phyloP scores from a whole-genome alignment of 176 grass and related monocot species.

The Phragmites australis region DNA sequence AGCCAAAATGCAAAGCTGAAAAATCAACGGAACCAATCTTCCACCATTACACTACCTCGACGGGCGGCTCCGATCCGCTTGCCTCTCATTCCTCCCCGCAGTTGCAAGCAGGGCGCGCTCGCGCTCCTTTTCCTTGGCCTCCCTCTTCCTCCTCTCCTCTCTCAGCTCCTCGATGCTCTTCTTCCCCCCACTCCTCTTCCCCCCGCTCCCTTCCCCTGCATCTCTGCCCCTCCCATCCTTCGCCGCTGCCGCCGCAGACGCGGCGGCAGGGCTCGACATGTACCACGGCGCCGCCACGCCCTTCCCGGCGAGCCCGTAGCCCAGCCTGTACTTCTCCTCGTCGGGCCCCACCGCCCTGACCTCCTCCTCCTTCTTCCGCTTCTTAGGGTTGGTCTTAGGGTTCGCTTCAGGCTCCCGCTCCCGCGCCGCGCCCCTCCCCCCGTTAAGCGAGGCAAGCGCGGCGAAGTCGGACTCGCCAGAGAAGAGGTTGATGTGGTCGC shows the following conservation, averaged over 20 bases:
- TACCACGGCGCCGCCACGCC: slow-evolving; percentile 91
- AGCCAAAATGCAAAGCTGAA: background rate
- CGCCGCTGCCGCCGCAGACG: background rate
- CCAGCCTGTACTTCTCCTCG: slow-evolving; percentile 91
- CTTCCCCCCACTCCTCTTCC: slow-evolving; percentile 55
- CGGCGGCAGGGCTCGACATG: slow-evolving; percentile 39
- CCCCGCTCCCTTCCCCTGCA: background rate
- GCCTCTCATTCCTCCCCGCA: slow-evolving; percentile 38
- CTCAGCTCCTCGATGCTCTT: slow-evolving; percentile 71
- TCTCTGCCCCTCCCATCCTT: slow-evolving; percentile 26
- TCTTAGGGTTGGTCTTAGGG: slow-evolving; percentile 53
- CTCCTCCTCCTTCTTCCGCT: slow-evolving; percentile 68
- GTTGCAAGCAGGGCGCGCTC: slow-evolving; percentile 38
- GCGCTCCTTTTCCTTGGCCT: slow-evolving; percentile 66
- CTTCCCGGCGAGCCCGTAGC: slow-evolving; percentile 83
- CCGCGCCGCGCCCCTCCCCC: slow-evolving; percentile 46
- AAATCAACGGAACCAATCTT: background rate
- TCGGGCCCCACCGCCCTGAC: slow-evolving; percentile 62
- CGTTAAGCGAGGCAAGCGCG: slow-evolving; percentile 48
- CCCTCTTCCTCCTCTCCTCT: slow-evolving; percentile 72
- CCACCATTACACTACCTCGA: slow-evolving; percentile 41
- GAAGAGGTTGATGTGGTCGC: slow-evolving; percentile 83
- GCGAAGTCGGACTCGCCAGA: slow-evolving; percentile 60
- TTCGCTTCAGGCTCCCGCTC: slow-evolving; percentile 25
- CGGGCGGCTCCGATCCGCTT: slow-evolving; percentile 6